These are phyloP conservation scores for Basidiobolus meristosporus DNA, from an alignment of 371 early-diverging fungal genomes.

Conservation along the genomic window DNA sequence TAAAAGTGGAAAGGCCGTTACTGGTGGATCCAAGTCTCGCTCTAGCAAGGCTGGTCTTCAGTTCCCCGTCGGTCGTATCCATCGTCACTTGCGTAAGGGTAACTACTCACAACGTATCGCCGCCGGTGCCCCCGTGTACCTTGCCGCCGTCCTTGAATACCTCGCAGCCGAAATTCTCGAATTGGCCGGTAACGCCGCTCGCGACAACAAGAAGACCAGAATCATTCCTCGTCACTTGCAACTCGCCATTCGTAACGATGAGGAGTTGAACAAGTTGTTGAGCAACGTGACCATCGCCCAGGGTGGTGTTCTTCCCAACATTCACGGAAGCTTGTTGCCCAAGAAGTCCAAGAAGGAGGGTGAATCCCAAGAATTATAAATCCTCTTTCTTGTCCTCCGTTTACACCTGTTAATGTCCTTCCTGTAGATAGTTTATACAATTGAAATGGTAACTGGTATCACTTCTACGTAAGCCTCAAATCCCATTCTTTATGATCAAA, in stretches of 20 bases:
- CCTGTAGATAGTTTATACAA: too few species aligned
- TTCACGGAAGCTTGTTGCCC: conserved; percentile 48
- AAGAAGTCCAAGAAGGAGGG: conserved; percentile 52
- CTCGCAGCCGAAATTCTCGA: conserved; percentile 92
- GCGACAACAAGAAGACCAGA: too few species aligned
- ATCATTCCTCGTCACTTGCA: too few species aligned
- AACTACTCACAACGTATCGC: conserved; percentile 91
- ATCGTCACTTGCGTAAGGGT: conserved; percentile 85
- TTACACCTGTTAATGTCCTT: too few species aligned
- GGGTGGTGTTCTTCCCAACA: conserved; percentile 78
- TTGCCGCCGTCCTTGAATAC: conserved; percentile 91
- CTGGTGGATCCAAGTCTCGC: conserved; percentile 36
- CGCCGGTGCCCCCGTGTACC: conserved; percentile 87
- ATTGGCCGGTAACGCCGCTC: conserved; percentile 89
- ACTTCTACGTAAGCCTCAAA: too few species aligned
- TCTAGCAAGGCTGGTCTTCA: conserved; percentile 78
- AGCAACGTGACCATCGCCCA: too few species aligned
- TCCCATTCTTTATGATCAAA: too few species aligned
- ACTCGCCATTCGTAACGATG: too few species aligned
- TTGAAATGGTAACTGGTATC: too few species aligned
- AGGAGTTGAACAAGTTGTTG: too few species aligned
- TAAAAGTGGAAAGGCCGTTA: too few species aligned
- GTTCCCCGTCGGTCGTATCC: conserved; percentile 94
- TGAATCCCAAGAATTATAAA: conserved; percentile 20
- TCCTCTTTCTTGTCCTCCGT: too few species aligned